phyloP scores from a whole-genome alignment of 306 rosid genomes.

The Senna siamea region DNA sequence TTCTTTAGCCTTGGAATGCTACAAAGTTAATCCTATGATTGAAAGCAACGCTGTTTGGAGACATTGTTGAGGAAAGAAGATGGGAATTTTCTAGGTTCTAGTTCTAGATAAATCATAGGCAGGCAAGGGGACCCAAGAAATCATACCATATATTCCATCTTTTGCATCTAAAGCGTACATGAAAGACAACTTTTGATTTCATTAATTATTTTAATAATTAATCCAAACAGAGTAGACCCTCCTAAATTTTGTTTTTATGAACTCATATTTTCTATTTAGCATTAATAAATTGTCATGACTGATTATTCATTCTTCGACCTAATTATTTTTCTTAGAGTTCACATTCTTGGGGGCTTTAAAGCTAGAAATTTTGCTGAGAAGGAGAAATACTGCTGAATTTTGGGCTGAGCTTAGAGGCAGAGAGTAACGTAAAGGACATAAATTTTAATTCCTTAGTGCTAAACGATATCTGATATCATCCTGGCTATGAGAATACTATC shows the following conservation, averaged over 20 bases:
- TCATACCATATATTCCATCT: constrained; percentile 36
- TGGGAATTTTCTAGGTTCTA: constrained; percentile 32
- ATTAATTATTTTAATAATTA: too few species aligned
- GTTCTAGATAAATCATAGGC: constrained; percentile 38
- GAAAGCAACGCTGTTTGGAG: too few species aligned
- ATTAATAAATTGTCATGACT: neutral
- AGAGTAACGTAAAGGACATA: too few species aligned
- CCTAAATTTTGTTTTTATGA: neutral
- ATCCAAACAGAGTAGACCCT: too few species aligned
- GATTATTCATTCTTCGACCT: constrained; percentile 15
- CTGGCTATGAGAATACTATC: too few species aligned
- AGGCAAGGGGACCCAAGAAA: constrained; percentile 39
- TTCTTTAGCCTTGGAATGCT: constrained; percentile 14
- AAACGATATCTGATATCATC: too few species aligned
- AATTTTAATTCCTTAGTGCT: too few species aligned
- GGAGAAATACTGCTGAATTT: too few species aligned
- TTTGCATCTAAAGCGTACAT: constrained; percentile 27
- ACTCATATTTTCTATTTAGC: constrained; percentile 4
- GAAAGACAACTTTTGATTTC: constrained; percentile 26
- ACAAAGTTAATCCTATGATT: too few species aligned
- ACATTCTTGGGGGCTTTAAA: constrained; percentile 32
- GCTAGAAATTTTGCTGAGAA: constrained; percentile 13
- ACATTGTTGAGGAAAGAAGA: neutral
- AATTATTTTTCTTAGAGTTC: constrained; percentile 36
- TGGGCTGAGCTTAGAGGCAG: too few species aligned